Percentiles rank a stretch among this genome's conserved stretches.
Evolutionary conservation across 148 eudicot species (phyloP).

Genomic region (Rheum nobile): DNA sequence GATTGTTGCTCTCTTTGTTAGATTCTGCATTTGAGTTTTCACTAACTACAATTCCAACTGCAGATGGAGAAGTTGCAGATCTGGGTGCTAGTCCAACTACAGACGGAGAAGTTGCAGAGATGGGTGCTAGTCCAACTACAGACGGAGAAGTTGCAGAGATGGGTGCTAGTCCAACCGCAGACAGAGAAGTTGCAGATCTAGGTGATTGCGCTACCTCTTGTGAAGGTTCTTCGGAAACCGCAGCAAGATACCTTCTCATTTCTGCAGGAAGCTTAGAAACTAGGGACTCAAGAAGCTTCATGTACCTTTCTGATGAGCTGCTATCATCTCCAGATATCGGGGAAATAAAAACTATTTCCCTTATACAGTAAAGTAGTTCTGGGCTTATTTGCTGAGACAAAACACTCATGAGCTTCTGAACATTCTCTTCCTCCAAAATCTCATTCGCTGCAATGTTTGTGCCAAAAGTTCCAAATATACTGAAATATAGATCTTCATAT

Average conservation of each 20-base stretch:
- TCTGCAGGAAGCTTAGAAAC: slow-evolving; percentile 18
- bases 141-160: slow-evolving; percentile 15
- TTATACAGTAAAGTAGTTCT: slow-evolving; percentile 50
- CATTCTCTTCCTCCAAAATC: slow-evolving; percentile 22
- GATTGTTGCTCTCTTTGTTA: slow-evolving; percentile 13
- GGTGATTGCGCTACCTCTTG: background rate
- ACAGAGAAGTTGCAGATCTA: slow-evolving; percentile 22
- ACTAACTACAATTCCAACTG: slow-evolving; percentile 8
- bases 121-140: background rate
- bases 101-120: slow-evolving; percentile 23
- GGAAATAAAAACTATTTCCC: slow-evolving; percentile 25
- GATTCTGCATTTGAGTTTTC: slow-evolving; percentile 16
- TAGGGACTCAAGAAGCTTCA: slow-evolving; percentile 21
- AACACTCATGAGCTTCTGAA: slow-evolving; percentile 25
- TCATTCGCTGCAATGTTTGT: slow-evolving; percentile 10
- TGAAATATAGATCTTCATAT: slow-evolving; percentile 30
- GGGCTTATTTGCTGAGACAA: slow-evolving; percentile 34
- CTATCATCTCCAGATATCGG: slow-evolving; percentile 41
- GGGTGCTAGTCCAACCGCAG: slow-evolving; percentile 15
- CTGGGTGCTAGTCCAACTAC: slow-evolving; percentile 3
- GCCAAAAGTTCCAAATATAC: slow-evolving; percentile 15
- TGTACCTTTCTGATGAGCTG: slow-evolving; percentile 32
- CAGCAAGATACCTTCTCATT: slow-evolving; percentile 22
- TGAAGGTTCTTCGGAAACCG: background rate
- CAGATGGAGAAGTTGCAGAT: slow-evolving; percentile 27